These are phyloP conservation scores for Gigaspora rosea DNA, from an alignment of 192 early-diverging fungal species.

Conservation along the genomic window DNA sequence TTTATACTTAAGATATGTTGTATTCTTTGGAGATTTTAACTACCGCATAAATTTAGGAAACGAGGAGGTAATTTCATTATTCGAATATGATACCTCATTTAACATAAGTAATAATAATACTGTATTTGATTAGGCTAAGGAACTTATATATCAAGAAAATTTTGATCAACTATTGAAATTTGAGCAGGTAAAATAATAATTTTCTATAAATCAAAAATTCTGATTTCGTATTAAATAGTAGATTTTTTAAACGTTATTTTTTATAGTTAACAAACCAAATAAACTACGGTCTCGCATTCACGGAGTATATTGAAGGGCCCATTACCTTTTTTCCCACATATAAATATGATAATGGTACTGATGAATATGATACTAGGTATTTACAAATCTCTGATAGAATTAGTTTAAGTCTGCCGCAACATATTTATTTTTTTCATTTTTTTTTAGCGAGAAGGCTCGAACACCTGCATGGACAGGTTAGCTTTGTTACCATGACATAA, in stretches of 20 bases:
- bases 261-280: slow-evolving; percentile 57
- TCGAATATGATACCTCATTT: background rate
- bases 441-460: slow-evolving; percentile 61
- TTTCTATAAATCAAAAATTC: slow-evolving; percentile 6
- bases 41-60: slow-evolving; percentile 80
- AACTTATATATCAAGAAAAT: slow-evolving; percentile 43
- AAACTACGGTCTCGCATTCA: slow-evolving; percentile 64
- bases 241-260: background rate
- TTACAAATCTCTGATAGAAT: background rate
- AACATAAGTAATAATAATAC: background rate
- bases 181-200: slow-evolving; percentile 55
- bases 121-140: slow-evolving; percentile 42
- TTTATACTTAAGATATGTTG: slow-evolving; percentile 46
- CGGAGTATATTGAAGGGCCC: slow-evolving; percentile 73
- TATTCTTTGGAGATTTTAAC: slow-evolving; percentile 96
- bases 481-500: slow-evolving; percentile 31
- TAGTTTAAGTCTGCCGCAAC: too few species aligned
- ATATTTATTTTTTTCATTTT: slow-evolving; percentile 1
- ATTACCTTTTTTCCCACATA: slow-evolving; percentile 80
- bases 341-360: slow-evolving; percentile 76
- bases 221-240: slow-evolving; percentile 22
- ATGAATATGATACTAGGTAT: slow-evolving; percentile 71
- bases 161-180: slow-evolving; percentile 53
- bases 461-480: slow-evolving; percentile 65
- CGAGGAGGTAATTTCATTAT: slow-evolving; percentile 57